These are phyloP conservation scores for Blepharisma japonicum DNA, from an alignment of 73 alveolate species.

Conservation along the genomic window DNA sequence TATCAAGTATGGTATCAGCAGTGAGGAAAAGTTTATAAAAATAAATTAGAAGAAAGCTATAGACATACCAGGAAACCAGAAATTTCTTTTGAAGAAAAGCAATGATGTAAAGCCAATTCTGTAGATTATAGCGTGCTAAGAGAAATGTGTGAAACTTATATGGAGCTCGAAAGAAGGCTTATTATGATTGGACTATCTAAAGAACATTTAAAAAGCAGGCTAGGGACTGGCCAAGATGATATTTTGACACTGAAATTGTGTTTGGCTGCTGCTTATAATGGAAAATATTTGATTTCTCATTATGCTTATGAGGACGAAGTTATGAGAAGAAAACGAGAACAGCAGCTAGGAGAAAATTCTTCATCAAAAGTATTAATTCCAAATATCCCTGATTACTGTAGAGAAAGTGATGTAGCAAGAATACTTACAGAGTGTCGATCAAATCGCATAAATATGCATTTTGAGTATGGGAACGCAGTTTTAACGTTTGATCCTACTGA, in stretches of 20 bases:
- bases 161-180: constrained; percentile 22
- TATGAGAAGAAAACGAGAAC: constrained; percentile 16
- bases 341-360: neutral
- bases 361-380: constrained; percentile 13
- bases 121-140: constrained; percentile 14
- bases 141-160: constrained; percentile 19
- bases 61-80: neutral
- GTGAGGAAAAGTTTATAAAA: constrained; percentile 13
- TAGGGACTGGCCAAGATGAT: neutral
- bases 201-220: neutral
- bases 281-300: neutral
- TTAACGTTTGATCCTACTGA: constrained; percentile 4
- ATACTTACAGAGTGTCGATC: neutral
- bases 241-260: constrained; percentile 2
- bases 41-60: neutral
- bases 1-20: neutral
- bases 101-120: constrained; percentile 12
- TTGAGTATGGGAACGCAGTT: constrained; percentile 4
- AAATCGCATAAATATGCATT: neutral
- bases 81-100: neutral
- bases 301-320: constrained; percentile 17
- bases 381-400: neutral
- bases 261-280: constrained; percentile 29
- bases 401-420: neutral
- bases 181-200: constrained; percentile 12